These are phyloP conservation scores for Cystofilobasidium bisporidii DNA, from an alignment of 768 basidiomycete genomes.

Conservation along the genomic window DNA sequence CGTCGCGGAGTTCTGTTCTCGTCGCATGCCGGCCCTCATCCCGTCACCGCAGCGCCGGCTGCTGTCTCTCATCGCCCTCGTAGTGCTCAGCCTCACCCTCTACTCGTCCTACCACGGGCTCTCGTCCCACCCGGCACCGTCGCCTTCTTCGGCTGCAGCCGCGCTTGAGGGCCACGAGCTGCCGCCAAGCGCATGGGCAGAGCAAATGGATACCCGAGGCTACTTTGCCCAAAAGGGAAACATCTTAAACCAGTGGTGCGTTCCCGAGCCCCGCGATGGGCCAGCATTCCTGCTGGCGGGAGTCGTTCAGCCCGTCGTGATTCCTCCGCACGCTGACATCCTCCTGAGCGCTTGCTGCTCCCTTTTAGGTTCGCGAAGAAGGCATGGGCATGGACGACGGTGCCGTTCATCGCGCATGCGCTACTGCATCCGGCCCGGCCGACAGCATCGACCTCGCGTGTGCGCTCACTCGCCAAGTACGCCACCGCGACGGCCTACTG, in stretches of 20 bases:
- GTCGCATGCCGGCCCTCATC: not conserved
- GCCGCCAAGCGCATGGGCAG: not conserved
- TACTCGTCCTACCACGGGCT: constrained; percentile 4
- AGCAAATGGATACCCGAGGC: not conserved
- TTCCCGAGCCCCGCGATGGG: too few species aligned
- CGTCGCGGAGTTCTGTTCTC: too few species aligned
- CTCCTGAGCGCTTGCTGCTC: too few species aligned
- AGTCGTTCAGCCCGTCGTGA: too few species aligned
- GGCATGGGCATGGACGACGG: constrained; percentile 26
- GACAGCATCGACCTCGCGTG: not conserved
- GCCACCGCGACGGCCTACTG: constrained; percentile 19
- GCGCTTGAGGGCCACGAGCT: not conserved
- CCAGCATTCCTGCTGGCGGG: too few species aligned
- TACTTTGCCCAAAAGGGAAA: constrained; percentile 26
- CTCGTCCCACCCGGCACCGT: not conserved
- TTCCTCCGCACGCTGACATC: too few species aligned
- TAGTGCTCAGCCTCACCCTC: not conserved
- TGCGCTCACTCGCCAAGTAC: constrained; percentile 17
- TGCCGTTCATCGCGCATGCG: constrained; percentile 16
- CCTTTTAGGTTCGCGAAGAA: constrained; percentile 24
- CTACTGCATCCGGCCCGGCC: not conserved
- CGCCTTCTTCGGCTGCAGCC: not conserved
- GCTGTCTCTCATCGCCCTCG: not conserved
- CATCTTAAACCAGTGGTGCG: constrained; percentile 22
- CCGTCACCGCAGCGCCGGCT: not conserved